Evolutionary conservation across 805 yeast genomes (phyloP).

Genomic region (Candida sithepensis): DNA sequence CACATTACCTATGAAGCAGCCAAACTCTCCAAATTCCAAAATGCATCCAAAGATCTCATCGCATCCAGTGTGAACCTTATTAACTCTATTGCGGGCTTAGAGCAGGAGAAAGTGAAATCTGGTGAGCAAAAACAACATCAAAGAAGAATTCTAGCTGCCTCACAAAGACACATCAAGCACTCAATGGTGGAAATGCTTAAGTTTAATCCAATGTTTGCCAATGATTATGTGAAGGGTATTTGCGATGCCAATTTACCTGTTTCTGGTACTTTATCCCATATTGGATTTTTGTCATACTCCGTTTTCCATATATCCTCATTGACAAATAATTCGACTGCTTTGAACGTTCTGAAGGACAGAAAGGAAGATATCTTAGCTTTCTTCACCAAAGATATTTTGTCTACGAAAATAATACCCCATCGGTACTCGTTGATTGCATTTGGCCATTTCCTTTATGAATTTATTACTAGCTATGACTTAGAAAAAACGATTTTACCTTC

Average conservation of each 20-base stretch:
- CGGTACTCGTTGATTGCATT: conserved; percentile 17
- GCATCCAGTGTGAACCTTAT: conserved; percentile 37
- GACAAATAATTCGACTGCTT: conserved; percentile 1
- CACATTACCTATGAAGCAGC: conserved; percentile 30
- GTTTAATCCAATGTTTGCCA: conserved; percentile 5
- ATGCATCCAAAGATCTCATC: conserved; percentile 18
- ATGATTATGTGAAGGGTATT: conserved; percentile 7
- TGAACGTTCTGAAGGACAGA: conserved; percentile 10
- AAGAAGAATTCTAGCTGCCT: conserved; percentile 35
- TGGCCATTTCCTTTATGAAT: conserved; percentile 10
- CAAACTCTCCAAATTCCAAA: conserved; percentile 22
- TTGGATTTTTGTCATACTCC: conserved; percentile 19
- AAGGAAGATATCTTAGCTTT: conserved; percentile 24
- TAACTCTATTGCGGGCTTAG: conserved; percentile 32
- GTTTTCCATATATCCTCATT: not conserved
- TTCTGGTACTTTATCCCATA: conserved; percentile 18
- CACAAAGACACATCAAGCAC: conserved; percentile 28
- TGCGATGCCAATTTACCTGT: conserved; percentile 16
- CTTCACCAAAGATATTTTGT: conserved; percentile 33
- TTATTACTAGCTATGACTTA: conserved; percentile 11
- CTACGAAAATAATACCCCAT: conserved; percentile 28
- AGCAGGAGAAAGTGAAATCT: conserved; percentile 23
- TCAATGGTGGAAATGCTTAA: conserved; percentile 23
- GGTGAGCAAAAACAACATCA: conserved; percentile 36
- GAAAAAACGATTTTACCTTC: conserved; percentile 38